Evolutionary conservation across 2,329 filamentous ascomycete species (phyloP), one percentile per base, ranked within the genome.

Genomic region (Lecanoromycetidae sp.): DNA sequence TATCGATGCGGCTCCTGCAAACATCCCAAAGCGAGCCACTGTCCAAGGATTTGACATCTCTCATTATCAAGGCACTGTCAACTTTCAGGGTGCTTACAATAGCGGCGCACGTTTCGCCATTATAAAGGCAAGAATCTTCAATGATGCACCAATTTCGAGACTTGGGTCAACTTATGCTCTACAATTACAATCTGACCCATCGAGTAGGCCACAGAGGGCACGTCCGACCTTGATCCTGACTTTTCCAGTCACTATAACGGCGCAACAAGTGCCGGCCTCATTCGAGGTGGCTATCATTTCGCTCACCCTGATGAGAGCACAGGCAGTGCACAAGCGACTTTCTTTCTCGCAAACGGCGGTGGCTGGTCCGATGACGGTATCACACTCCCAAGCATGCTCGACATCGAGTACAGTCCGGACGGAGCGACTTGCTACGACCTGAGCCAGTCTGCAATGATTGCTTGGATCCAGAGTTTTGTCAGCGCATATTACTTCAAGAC

Each of bases 251-350:
- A 77, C 55, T 75, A 75, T 58, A 61, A 51, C 2, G 66, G 66
- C 22, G 72, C 73, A 27, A 75, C 71, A 36, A 62, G 62, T 7
- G 72, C 71, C 3, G 68, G 68, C 20, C 61, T 78, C 49, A 71
- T 77, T 57, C 71, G 72, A 19, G 74, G 74, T 40, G 72, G 66
- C 29, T 76, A 77, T 56, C 74, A 77, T 64, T 76, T 75, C 53
- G 74, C 74, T 4, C 66, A 66, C 29, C 73, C 71, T 0, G 64
- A 59, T 39, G 56, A 57, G 13, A 66, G 65, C 53, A 63, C 66
- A 4, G 72, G 69, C 13, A 61, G 67, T 3, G 57, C 60, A 0
- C 73, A 77, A 56, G 74, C 74, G 6, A 60, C 65, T 9, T 76
- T 63, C 60, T 77, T 77, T 61, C 52, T 74, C 40, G 58, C 64